A percentile compares a stretch with the other conserved stretches of the same genome.
Evolutionary conservation across 225 moss, liverwort and hornwort species (phyloP).

Genomic region (Physcomitrellopsis africana): DNA sequence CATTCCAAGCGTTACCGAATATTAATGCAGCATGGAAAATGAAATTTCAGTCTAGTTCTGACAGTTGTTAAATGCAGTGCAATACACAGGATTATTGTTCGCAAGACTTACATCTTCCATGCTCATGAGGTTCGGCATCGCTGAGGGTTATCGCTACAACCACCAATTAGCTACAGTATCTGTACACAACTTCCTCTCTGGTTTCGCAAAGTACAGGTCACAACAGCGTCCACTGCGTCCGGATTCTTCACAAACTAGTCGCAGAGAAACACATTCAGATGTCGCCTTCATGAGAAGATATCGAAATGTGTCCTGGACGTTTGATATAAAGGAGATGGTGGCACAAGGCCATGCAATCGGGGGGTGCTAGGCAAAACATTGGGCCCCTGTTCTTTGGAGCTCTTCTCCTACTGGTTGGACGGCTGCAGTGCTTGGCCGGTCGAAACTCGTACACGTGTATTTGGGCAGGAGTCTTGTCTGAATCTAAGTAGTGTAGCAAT

Average conservation of each 20-base stretch:
- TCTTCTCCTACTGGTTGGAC: slow-evolving; percentile 31
- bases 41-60: not conserved
- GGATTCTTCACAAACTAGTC: too few species aligned
- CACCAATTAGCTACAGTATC: not conserved
- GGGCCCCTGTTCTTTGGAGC: slow-evolving; percentile 4
- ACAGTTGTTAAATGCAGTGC: too few species aligned
- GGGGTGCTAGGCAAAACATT: slow-evolving; percentile 17
- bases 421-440: slow-evolving; percentile 43
- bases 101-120: slow-evolving; percentile 58
- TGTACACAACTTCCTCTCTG: not conserved
- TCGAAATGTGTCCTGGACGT: not conserved
- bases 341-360: slow-evolving; percentile 12
- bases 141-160: not conserved
- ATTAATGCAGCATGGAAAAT: not conserved
- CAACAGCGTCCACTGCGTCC: not conserved
- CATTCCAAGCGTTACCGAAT: too few species aligned
- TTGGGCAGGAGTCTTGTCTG: not conserved
- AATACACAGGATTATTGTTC: not conserved
- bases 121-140: slow-evolving; percentile 58
- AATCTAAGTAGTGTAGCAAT: not conserved
- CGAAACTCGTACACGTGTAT: slow-evolving; percentile 36
- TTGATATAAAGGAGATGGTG: not conserved
- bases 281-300: not conserved
- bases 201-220: not conserved
- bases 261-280: not conserved